These are phyloP conservation scores for Diaporthe vaccinii DNA, from an alignment of 2,329 filamentous ascomycete species.

Conservation along the genomic window DNA sequence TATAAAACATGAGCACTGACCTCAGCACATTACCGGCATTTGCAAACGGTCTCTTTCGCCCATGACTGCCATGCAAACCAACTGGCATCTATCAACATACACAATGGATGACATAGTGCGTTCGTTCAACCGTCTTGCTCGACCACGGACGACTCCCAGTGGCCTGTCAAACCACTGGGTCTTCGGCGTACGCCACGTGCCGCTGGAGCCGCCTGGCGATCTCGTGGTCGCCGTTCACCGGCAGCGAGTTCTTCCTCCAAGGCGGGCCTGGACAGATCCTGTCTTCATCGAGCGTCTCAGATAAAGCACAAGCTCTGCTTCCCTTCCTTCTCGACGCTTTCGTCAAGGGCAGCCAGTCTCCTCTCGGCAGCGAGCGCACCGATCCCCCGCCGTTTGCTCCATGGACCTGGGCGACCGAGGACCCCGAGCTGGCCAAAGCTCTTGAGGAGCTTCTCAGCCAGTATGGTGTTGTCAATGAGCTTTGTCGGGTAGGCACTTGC, in stretches of 20 bases:
- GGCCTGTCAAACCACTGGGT: slow-evolving; percentile 17
- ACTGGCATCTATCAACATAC: neutral
- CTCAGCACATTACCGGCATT: no score
- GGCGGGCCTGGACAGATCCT: neutral
- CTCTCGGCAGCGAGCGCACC: no score
- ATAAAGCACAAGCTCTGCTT: neutral
- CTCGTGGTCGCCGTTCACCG: neutral
- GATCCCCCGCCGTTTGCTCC: neutral
- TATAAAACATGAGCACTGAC: neutral
- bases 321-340: neutral
- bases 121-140: neutral
- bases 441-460: neutral
- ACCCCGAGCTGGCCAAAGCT: neutral
- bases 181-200: neutral
- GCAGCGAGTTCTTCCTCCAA: accelerated
- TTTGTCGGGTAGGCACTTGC: neutral
- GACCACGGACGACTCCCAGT: neutral
- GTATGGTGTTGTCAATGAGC: neutral
- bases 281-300: neutral
- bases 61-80: neutral
- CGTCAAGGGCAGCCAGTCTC: neutral
- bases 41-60: neutral
- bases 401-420: neutral
- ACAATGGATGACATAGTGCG: neutral
- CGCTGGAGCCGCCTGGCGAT: neutral